These are phyloP conservation scores for Ustilaginoidea virens DNA, from an alignment of 2,329 filamentous ascomycete genomes.

Conservation along the genomic window DNA sequence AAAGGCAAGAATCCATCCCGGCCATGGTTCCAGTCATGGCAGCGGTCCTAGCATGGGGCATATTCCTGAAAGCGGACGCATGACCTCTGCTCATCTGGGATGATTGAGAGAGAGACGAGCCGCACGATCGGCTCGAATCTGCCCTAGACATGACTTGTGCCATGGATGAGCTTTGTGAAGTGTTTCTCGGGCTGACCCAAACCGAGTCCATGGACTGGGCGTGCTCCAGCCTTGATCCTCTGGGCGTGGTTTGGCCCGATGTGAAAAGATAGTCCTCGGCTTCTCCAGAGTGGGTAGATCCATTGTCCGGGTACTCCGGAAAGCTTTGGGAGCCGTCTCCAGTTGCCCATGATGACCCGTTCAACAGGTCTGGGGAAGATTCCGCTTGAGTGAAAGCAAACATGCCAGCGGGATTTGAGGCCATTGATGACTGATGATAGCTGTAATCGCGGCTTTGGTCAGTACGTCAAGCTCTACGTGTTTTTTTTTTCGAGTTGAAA, in stretches of 20 bases:
- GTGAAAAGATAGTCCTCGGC: slow-evolving; percentile 38
- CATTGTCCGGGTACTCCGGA: slow-evolving; percentile 34
- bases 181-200: slow-evolving; percentile 27
- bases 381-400: slow-evolving; percentile 46
- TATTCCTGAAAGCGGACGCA: slow-evolving; percentile 26
- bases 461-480: slow-evolving; percentile 36
- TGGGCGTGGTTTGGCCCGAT: slow-evolving; percentile 38
- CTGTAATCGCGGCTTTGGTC: slow-evolving; percentile 42
- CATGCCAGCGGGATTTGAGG: slow-evolving; percentile 32
- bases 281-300: slow-evolving; percentile 34
- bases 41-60: slow-evolving; percentile 19
- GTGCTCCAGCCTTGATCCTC: slow-evolving; percentile 30
- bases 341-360: slow-evolving; percentile 39
- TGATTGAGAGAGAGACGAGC: slow-evolving; percentile 32
- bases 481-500: not conserved
- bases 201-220: slow-evolving; percentile 30
- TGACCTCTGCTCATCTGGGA: slow-evolving; percentile 37
- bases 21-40: slow-evolving; percentile 21
- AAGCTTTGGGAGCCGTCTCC: slow-evolving; percentile 47
- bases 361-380: slow-evolving; percentile 39
- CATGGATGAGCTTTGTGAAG: slow-evolving; percentile 15
- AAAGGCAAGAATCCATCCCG: slow-evolving; percentile 35
- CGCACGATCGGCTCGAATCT: slow-evolving; percentile 22
- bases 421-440: slow-evolving; percentile 35
- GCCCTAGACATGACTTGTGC: slow-evolving; percentile 24